These are phyloP conservation scores for Dacryopinax primogenitus DNA, from an alignment of 768 basidiomycete genomes.

Conservation along the genomic window DNA sequence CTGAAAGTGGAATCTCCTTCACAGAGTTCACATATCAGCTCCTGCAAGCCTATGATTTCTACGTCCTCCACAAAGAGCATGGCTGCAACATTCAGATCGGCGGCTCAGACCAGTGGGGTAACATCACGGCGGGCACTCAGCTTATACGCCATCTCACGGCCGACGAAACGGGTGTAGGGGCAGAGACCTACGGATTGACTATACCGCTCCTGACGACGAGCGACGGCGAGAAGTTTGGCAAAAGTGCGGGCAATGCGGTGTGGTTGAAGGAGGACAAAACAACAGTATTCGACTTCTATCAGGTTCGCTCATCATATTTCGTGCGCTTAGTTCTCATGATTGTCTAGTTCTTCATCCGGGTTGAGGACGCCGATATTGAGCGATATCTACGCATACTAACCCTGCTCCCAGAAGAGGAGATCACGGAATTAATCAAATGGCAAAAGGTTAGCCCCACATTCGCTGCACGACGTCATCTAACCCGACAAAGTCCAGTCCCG, in stretches of 20 bases:
- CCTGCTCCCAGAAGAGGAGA: constrained; percentile 46
- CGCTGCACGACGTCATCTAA: neutral
- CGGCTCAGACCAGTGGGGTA: constrained; percentile 98
- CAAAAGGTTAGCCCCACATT: constrained; percentile 40
- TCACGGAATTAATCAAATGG: constrained; percentile 41
- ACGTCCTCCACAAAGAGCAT: constrained; percentile 49
- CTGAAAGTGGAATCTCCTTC: constrained; percentile 86
- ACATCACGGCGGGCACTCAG: constrained; percentile 86
- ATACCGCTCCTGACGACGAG: constrained; percentile 88
- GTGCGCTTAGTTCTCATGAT: neutral
- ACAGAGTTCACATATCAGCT: constrained; percentile 97
- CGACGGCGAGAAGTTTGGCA: constrained; percentile 90
- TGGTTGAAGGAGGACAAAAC: constrained; percentile 75
- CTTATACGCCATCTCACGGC: constrained; percentile 46
- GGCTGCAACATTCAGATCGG: constrained; percentile 81
- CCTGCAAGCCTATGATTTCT: constrained; percentile 92
- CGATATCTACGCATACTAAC: constrained; percentile 75
- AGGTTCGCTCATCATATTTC: constrained; percentile 38
- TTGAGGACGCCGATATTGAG: constrained; percentile 65
- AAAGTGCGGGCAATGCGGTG: constrained; percentile 89
- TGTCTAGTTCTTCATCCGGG: constrained; percentile 74
- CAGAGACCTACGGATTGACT: constrained; percentile 63
- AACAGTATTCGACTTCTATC: constrained; percentile 86
- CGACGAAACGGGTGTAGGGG: constrained; percentile 6
- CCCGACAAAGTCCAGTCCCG: constrained; percentile 27